phyloP scores from a whole-genome alignment of 257 asterid genomes.

The Nicotiana noctiflora region DNA sequence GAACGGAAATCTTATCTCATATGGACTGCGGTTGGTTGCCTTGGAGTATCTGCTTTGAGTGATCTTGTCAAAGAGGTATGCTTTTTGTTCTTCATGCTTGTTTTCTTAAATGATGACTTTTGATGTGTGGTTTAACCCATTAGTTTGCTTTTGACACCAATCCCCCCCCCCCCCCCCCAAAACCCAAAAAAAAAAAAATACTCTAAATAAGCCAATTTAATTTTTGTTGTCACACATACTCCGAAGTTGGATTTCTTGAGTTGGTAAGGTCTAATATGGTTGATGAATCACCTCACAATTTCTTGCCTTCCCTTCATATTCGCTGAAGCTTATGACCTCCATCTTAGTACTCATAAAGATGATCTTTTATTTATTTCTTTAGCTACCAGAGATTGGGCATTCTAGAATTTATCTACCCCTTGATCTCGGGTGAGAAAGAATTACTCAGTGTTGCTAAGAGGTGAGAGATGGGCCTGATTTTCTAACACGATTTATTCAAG shows the following conservation, averaged over 20 bases:
- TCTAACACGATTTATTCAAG: slow-evolving; percentile 25
- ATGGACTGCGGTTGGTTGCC: slow-evolving; percentile 83
- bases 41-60: slow-evolving; percentile 71
- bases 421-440: not conserved
- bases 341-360: not conserved
- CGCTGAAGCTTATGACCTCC: not conserved
- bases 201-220: not conserved
- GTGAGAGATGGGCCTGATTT: slow-evolving; percentile 33
- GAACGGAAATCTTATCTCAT: slow-evolving; percentile 79
- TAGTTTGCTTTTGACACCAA: not conserved
- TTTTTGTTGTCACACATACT: not conserved
- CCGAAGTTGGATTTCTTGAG: not conserved
- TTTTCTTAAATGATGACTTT: not conserved
- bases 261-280: not conserved
- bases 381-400: not conserved
- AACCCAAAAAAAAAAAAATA: too few relatives aligned
- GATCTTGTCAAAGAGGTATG: slow-evolving; percentile 87
- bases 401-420: not conserved
- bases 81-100: not conserved
- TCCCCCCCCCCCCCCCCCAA: not conserved
- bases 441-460: slow-evolving; percentile 17
- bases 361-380: not conserved
- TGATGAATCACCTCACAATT: not conserved
- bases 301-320: not conserved
- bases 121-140: not conserved